Evolutionary conservation across 257 asterid genomes (phyloP), one percentile per base, ranked within the genome.

Genomic region (Solanum acaule): DNA sequence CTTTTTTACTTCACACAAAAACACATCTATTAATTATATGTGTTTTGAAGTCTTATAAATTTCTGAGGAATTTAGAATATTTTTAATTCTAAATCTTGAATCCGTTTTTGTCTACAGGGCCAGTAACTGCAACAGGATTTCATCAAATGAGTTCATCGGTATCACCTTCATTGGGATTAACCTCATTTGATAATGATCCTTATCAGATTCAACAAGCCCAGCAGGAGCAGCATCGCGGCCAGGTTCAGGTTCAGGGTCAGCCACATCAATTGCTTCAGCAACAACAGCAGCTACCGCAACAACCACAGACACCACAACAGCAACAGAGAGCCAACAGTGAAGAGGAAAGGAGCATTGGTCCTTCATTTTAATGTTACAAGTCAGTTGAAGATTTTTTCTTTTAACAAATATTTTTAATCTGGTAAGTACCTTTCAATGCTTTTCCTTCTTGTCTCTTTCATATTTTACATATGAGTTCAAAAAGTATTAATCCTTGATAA

Each of bases 81-180:
- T 20, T 63, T 90, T 56, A 89, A 90, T 72, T 93, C 84, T 79
- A 90, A 88, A 65, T 15, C 91, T 91, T 14, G 94, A 93, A 3
- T 88, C 88, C 6, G 65, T 87, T 0, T 82, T 3, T 31, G 12
- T 46, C 22, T 5, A 12, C 44, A 18, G 94, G 87, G 3, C 88
- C 90, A 1, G 94, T 91, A 12, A 90, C 93, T 1, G 93, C 91
- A 29, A 79, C 97, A 10, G 96, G 93, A 6, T 92, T 91, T 84
- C 90, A 92, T 89, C 94, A 94, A 79, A 89, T 92, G 90, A 87
- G 37, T 67, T 87, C 75, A n/a, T 90, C 90, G 8, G 88, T 89
- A 92, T 90, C 92, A 56, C 94, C 98, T 20, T 89, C 96, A 0
- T 89, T 94, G 93, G 98, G 93, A 6, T 88, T 95, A 87, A 98